phyloP scores from a whole-genome alignment of 2,329 filamentous ascomycete species.

The Stagonosporopsis rhizophila region DNA sequence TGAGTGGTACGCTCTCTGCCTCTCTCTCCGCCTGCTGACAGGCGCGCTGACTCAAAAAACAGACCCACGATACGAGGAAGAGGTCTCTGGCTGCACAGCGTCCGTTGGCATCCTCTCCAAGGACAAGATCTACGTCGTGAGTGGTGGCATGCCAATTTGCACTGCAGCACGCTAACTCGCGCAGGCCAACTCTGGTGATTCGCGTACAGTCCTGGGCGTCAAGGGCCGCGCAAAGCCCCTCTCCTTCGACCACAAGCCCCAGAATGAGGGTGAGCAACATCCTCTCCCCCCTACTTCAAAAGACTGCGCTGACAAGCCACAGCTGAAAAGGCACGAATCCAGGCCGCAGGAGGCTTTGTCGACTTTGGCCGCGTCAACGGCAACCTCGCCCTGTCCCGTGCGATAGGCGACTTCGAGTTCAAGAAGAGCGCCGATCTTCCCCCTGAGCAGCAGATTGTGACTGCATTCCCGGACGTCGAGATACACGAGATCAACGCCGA shows the following conservation, averaged over 20 bases:
- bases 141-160: conserved; percentile 52
- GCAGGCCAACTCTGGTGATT: conserved; percentile 96
- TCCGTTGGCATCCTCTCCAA: conserved; percentile 88
- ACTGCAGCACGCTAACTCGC: conserved; percentile 23
- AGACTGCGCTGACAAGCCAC: conserved; percentile 30
- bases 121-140: conserved; percentile 93
- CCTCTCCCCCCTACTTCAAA: not conserved
- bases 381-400: conserved; percentile 93
- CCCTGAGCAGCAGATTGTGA: conserved; percentile 98
- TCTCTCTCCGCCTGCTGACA: conserved; percentile 9
- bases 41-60: conserved; percentile 41
- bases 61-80: conserved; percentile 98
- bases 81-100: conserved; percentile 97
- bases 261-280: conserved; percentile 80
- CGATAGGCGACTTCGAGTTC: conserved; percentile 99
- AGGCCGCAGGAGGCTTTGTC: conserved; percentile 93
- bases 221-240: conserved; percentile 97
- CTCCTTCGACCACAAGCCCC: conserved; percentile 99
- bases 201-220: conserved; percentile 90
- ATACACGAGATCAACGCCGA: conserved; percentile 89
- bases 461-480: conserved; percentile 92
- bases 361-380: conserved; percentile 99
- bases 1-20: conserved; percentile 73
- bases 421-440: conserved; percentile 98
- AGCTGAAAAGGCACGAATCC: conserved; percentile 97